Evolutionary conservation across 371 early-diverging fungal genomes (phyloP), one percentile per base, ranked within the genome.

Genomic region (Mucor plumbeus): DNA sequence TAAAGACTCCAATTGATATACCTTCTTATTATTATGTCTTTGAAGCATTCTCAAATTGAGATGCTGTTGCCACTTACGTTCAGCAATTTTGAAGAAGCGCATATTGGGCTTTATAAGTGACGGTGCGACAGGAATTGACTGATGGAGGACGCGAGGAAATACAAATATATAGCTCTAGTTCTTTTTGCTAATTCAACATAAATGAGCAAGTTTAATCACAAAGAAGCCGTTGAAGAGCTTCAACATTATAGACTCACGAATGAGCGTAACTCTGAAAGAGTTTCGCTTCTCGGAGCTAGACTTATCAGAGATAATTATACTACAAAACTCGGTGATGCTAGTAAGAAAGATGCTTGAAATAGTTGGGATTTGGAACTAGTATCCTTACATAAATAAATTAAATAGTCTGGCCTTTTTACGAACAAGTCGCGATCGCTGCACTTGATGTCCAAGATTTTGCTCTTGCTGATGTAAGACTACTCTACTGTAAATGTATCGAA

Each of bases 381-480:
- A 26, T 26, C 26, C 26, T 26, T 26, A 26, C 26, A 26, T 26
- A 26, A 26, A 1, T 26, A 26, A 26, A 26, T 26, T 26, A 26
- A 26, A 36, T 74, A 92, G 93, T 83, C 5, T 94, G 92, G 92
- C 81, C 91, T 1, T 77, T 93, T 35, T 87, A 87, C 70, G 96
- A 96, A 76, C 96, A 96, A 78, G 77, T 92, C 5, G 82, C 90
- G 59, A 74, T 91, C 35, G 93, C 95, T 4, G 89, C 92, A 2
- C 76, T 95, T 36, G 96, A 97, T 76, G 76, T 89, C 31, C 89
- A 91, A 31, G 86, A 93, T 64, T 70, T 87, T 6, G 73, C 64
- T 6, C 70, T 88, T 17, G 94, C 95, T 31, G 72, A 86, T 55
- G 89, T 90, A 85, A 62, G 75, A 63, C 9, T 17, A 35, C 13